Conservation (phyloP, 495 filamentous ascomycete species). For the Mytilinidion resinicola region DNA sequence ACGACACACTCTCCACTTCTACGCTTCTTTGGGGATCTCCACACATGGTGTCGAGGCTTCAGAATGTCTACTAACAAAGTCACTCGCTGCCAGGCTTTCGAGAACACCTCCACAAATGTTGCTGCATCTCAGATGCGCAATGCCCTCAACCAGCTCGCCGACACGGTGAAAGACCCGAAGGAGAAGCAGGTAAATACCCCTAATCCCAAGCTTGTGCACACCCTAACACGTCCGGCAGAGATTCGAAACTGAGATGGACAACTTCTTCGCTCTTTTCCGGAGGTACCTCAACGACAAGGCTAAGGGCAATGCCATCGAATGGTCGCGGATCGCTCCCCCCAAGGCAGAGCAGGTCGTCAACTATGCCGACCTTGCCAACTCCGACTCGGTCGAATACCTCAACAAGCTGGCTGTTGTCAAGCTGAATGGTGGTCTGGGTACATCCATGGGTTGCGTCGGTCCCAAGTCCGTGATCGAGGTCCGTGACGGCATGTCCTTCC, state of each 20-base stretch:
- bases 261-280: slow-evolving; percentile 98
- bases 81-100: slow-evolving; percentile 67
- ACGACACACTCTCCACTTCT: no score
- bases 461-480: slow-evolving; percentile 99
- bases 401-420: slow-evolving; percentile 98
- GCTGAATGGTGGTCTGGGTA: slow-evolving; percentile 98
- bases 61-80: slow-evolving; percentile 18
- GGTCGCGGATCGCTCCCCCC: slow-evolving; percentile 92
- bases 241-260: slow-evolving; percentile 99
- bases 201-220: background rate
- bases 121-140: slow-evolving; percentile 99
- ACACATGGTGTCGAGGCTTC: no score
- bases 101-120: slow-evolving; percentile 97
- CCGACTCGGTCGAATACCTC: slow-evolving; percentile 84
- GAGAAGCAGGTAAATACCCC: slow-evolving; percentile 65
- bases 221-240: slow-evolving; percentile 39
- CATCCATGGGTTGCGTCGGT: slow-evolving; percentile 98
- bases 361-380: slow-evolving; percentile 78
- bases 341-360: slow-evolving; percentile 86
- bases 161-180: slow-evolving; percentile 73
- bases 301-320: slow-evolving; percentile 87
- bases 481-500: slow-evolving; percentile 99
- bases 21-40: no score
- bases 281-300: slow-evolving; percentile 98
- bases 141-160: slow-evolving; percentile 82